Evolutionary conservation across 1,139 yeast species (phyloP), one percentile per base, ranked within the genome.

Genomic region (Blastobotrys buckinghamii): DNA sequence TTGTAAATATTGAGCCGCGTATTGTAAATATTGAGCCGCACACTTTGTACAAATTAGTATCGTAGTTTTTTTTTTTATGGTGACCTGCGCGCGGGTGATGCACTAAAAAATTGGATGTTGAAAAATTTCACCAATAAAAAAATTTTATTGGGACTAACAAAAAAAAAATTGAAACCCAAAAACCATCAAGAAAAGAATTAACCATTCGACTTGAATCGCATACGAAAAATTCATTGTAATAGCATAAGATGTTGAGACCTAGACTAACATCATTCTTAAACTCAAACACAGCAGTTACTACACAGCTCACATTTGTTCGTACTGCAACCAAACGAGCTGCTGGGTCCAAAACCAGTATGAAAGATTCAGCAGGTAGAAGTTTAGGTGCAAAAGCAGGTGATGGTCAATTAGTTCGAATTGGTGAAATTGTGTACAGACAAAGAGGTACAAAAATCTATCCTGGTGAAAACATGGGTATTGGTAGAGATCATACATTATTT

Each of bases 361-460:
- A 86, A 66, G 97, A 90, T 68, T 90, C 98, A 19, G 90, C 92
- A 3, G 98, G 98, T 73, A 81, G 95, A 69, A 76, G 97, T 64
- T 73, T 92, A 49, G 99, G 99, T 30, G 86, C 95, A 35, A 92
- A 92, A 70, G 85, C 77, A 47, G 78, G 84, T 55, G 97, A 90
- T 59, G 84, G 85, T 41, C 76, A 79, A 61, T 57, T 52, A 32
- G 86, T 82, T 1, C 75, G 77, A 48, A 81, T 87, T 0, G 97
- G 97, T n/a, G 86, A 89, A 62, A 90, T 92, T 58, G 76, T 92
- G 41, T 81, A 87, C 81, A 81, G 97, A 67, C 99, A 92, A 65
- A 78, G 97, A 65, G 99, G 99, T 62, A 89, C 98, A n/a, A 83
- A 79, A 60, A 85, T 90, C 65, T 95, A 82, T 62, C 97, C 98